Base-by-base conservation (phyloP, 192 early-diverging fungal species). In the Podila epicladia region DNA sequence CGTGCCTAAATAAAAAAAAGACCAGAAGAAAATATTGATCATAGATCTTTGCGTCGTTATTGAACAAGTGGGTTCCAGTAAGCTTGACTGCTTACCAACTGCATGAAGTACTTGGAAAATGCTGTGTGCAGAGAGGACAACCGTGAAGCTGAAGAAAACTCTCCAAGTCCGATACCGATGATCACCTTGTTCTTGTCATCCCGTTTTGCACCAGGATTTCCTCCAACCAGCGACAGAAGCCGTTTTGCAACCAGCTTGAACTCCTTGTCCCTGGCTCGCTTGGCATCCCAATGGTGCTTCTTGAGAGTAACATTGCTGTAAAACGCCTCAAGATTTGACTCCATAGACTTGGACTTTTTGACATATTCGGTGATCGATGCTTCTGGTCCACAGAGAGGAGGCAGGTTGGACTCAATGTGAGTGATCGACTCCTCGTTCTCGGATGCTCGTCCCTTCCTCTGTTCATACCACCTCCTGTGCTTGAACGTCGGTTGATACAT, bases 101-200 rank as follows among this genome's bases (percentile, higher is more conserved):
- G 69, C 4, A 57, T 31, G 38, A 71, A 71, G 51, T 64, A 57
- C 48, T 50, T 58, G 50, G 63, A 31, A 24, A 71, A 71, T 9
- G 69, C 53, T 49, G 41, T 62, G 28, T 64, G 69, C 45, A 71
- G 35, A 9, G 62, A 71, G n/a, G 61, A 64, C 61, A 71, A 22
- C 26, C 62, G 63, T 4, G n/a, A 49, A 35, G 37, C 64, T 12
- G 51, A 51, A 28, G 69, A 71, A 64, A 64, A 71, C 48, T 64
- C 2, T 33, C 51, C 69, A 22, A 63, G 69, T 22, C 69, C 69
- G 9, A 64, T 59, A 9, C 69, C 49, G 26, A 64, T 71, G 31
- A 71, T 51, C n/a, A 71, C 50, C 20, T 57, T 64, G 33, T 64
- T 58, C 29, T 32, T 32, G 32, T 37, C 19, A 12, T 58, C 15